A percentile compares a stretch with the other conserved stretches of the same genome.
These are phyloP conservation scores for Eucalyptus guilfoylei DNA, from an alignment of 345 rosid genomes.

Conservation along the genomic window DNA sequence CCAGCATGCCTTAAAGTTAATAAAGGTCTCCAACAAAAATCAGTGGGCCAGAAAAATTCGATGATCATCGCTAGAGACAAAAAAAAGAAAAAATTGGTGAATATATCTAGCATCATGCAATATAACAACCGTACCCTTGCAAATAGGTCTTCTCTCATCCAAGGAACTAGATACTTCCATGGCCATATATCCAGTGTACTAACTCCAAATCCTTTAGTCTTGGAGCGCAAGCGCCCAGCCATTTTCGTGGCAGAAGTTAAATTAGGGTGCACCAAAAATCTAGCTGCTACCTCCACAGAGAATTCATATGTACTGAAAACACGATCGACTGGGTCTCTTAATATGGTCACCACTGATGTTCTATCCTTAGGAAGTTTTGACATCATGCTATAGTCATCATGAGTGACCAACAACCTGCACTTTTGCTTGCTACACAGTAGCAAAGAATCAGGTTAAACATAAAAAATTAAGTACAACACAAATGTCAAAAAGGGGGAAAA, in stretches of 20 bases:
- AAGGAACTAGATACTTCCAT: slow-evolving; percentile 93
- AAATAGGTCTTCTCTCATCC: slow-evolving; percentile 98
- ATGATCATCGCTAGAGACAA: background rate
- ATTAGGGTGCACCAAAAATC: slow-evolving; percentile 96
- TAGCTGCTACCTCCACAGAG: slow-evolving; percentile 91
- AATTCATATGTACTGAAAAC: slow-evolving; percentile 91
- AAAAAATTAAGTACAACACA: background rate
- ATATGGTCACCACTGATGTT: slow-evolving; percentile 86
- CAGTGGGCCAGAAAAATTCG: background rate
- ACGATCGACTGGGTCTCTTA: slow-evolving; percentile 83
- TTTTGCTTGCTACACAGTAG: slow-evolving; percentile 43
- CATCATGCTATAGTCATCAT: slow-evolving; percentile 95
- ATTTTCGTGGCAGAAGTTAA: slow-evolving; percentile 64
- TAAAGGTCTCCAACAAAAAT: background rate
- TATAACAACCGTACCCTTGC: slow-evolving; percentile 48
- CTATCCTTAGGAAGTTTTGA: slow-evolving; percentile 69
- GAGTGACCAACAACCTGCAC: slow-evolving; percentile 80
- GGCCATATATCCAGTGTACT: slow-evolving; percentile 99
- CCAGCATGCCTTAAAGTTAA: background rate
- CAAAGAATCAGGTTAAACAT: background rate
- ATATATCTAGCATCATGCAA: background rate
- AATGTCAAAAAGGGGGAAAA: background rate
- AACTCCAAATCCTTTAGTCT: slow-evolving; percentile 27
- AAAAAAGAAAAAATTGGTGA: background rate
- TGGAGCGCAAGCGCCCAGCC: slow-evolving; percentile 53